Percentiles rank a stretch among this genome's conserved stretches.
Conservation (phyloP, 2,329 filamentous ascomycete genomes). For the Pseudogymnoascus sp. region DNA sequence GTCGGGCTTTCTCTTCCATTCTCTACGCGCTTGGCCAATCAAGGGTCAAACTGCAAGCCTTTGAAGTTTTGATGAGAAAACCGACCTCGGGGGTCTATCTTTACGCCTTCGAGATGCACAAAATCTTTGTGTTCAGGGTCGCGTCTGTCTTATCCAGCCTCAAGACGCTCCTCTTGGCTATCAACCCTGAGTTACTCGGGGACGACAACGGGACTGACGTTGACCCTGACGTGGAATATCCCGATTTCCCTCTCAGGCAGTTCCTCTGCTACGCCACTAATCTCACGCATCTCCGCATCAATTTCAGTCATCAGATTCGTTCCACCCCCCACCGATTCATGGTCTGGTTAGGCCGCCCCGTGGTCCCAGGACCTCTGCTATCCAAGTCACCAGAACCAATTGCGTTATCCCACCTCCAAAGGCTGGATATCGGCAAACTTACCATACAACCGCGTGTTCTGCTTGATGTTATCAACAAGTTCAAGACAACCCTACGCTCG, state of each 20-base stretch:
- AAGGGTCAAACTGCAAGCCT: slow-evolving; percentile 29
- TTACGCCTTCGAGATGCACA: slow-evolving; percentile 39
- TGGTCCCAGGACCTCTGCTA: not conserved
- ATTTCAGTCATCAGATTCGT: slow-evolving; percentile 30
- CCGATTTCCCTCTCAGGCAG: slow-evolving; percentile 13
- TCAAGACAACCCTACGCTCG: slow-evolving; percentile 35
- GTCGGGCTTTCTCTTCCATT: slow-evolving; percentile 32
- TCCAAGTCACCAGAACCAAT: slow-evolving; percentile 22
- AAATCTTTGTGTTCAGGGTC: slow-evolving; percentile 30
- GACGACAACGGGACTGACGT: slow-evolving; percentile 11
- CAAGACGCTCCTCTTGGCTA: slow-evolving; percentile 36
- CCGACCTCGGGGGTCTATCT: slow-evolving; percentile 27
- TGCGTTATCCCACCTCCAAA: slow-evolving; percentile 29
- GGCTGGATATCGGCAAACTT: slow-evolving; percentile 38
- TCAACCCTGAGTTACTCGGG: slow-evolving; percentile 16
- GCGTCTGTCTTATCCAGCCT: slow-evolving; percentile 37
- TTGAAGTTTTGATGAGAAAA: slow-evolving; percentile 40
- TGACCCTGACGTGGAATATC: slow-evolving; percentile 15
- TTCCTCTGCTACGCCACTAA: slow-evolving; percentile 31
- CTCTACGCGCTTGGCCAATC: slow-evolving; percentile 37
- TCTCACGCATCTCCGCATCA: slow-evolving; percentile 46
- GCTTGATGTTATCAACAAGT: slow-evolving; percentile 33
- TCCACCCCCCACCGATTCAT: slow-evolving; percentile 10
- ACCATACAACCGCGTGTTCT: slow-evolving; percentile 26
- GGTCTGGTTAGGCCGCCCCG: too few species aligned